Evolutionary conservation across 257 asterid genomes (phyloP), one percentile per base, ranked within the genome.

Genomic region (Voacanga thouarsii): DNA sequence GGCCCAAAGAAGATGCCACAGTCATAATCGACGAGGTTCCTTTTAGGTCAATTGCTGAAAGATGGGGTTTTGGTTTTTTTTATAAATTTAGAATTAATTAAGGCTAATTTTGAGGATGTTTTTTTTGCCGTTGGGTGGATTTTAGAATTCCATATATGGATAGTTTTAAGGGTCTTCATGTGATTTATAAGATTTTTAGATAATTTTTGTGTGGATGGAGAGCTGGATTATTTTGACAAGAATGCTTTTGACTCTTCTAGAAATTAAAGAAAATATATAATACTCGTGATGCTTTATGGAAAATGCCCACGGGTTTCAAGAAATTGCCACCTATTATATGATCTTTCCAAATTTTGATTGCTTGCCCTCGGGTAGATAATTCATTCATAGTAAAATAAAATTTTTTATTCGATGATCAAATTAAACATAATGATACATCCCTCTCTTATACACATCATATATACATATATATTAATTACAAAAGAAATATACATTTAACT

Each of bases 21-120:
- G 23, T 39, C 50, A 73, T 44, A 16, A 43, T 28, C 3, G 23
- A 12, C 1, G 56, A 43, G 1, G 37, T 44, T 23, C 10, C 33
- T 28, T 39, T 53, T 47, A 15, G 60, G 78, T 75, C 59, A 61
- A 75, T n/a, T 11, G 41, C n/a, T 7, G 53, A 63, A 68, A 63
- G 7, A 37, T 56, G 56, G n/a, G 30, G 14, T 9, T 18, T 23
- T 61, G 1, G 0, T 44, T 45, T 45, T 45, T 16, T 45, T n/a
- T 41, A 18, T 23, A 18, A 18, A 19, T 21, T 55, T 14, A 7
- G 2, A 30, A 3, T 64, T 24, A 64, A 28, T 30, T 66, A 6
- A 18, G 72, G 50, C 72, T 67, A 67, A 67, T 39, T 67, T 67
- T 41, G 6, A 18, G 49, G 72, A 67, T 14, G 15, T 53, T 53